A percentile compares a stretch with the other conserved stretches of the same genome.
Evolutionary conservation across 192 early-diverging fungal genomes (phyloP).

Genomic region (Podila minutissima): DNA sequence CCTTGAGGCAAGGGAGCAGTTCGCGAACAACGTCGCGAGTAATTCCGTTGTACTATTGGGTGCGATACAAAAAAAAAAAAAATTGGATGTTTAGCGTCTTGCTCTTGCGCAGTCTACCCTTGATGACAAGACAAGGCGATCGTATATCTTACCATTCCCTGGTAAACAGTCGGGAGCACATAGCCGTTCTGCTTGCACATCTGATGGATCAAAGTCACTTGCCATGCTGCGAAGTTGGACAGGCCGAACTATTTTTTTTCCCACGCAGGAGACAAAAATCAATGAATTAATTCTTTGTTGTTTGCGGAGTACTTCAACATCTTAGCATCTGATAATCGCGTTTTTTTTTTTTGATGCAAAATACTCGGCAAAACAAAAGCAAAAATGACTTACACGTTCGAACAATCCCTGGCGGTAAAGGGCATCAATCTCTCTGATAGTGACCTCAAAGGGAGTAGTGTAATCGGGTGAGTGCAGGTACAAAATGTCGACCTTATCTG

Average conservation of each 20-base stretch:
- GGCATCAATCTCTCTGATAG: conserved; percentile 64
- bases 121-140: background rate
- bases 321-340: background rate
- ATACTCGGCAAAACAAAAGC: background rate
- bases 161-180: conserved; percentile 52
- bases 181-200: conserved; percentile 54
- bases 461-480: conserved; percentile 74
- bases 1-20: conserved; percentile 65
- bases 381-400: conserved; percentile 45
- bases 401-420: conserved; percentile 67
- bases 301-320: background rate
- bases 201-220: conserved; percentile 47
- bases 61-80: background rate
- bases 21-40: conserved; percentile 55
- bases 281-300: background rate
- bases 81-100: background rate
- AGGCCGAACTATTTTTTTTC: conserved; percentile 41
- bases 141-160: conserved; percentile 49
- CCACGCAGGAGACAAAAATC: conserved; percentile 4
- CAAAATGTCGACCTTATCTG: conserved; percentile 66
- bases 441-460: conserved; percentile 61
- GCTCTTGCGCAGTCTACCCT: background rate
- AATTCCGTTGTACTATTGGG: conserved; percentile 48
- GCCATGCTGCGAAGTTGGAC: conserved; percentile 53
- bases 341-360: conserved; percentile 17